Evolutionary conservation across 2,329 filamentous ascomycete species (phyloP).

Genomic region (Helotiales sp.): DNA sequence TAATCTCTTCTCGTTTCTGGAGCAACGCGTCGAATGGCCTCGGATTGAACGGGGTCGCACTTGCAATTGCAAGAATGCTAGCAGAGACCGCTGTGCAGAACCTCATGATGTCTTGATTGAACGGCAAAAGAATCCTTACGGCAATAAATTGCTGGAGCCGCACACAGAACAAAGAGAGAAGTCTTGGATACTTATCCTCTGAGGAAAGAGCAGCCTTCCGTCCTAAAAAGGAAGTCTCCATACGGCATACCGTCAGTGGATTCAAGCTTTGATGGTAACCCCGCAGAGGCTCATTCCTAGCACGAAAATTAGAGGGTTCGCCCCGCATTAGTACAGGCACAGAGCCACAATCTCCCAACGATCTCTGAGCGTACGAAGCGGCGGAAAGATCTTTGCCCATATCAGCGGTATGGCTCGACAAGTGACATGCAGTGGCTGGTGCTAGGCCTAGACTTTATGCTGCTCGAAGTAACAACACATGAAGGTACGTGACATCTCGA

Average conservation of each 20-base stretch:
- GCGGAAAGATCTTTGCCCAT: not conserved
- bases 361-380: not conserved
- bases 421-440: not conserved
- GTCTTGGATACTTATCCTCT: not conserved
- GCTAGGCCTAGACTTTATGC: not conserved
- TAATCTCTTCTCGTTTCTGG: not conserved
- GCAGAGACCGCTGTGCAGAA: not conserved
- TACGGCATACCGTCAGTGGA: not conserved
- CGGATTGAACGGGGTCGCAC: not conserved
- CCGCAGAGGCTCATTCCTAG: not conserved
- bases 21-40: conserved; percentile 4
- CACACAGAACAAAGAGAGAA: not conserved
- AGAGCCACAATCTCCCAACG: not conserved
- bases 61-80: not conserved
- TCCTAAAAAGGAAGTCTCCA: not conserved
- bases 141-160: not conserved
- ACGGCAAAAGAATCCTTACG: not conserved
- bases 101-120: not conserved
- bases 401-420: not conserved
- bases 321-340: not conserved
- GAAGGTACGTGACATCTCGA: not conserved
- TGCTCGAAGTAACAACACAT: not conserved
- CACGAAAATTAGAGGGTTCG: not conserved
- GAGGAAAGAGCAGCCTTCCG: not conserved
- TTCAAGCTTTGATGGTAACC: not conserved